These are phyloP conservation scores for Pelomyxa schiedti DNA, from an alignment of 78 protist species.

Conservation along the genomic window DNA sequence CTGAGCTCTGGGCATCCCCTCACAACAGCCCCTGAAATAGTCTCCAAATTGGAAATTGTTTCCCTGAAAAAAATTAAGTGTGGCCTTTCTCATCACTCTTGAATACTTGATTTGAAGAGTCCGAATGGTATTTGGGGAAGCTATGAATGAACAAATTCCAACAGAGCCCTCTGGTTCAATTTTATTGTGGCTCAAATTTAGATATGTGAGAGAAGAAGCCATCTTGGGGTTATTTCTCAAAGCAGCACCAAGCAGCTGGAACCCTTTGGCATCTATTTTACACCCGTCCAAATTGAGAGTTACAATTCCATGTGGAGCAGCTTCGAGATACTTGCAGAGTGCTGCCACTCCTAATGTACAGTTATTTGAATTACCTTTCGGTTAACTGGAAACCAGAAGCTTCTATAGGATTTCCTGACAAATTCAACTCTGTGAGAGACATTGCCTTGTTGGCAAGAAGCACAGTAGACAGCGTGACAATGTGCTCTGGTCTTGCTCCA, in stretches of 20 bases:
- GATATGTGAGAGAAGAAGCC: slow-evolving; percentile 26
- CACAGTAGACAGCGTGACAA: slow-evolving; percentile 23
- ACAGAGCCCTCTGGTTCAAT: slow-evolving; percentile 56
- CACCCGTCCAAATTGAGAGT: slow-evolving; percentile 14
- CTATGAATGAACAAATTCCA: slow-evolving; percentile 23
- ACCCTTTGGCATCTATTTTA: slow-evolving; percentile 7
- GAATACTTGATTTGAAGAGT: slow-evolving; percentile 15
- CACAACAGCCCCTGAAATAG: slow-evolving; percentile 37
- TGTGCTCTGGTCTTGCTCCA: slow-evolving; percentile 20
- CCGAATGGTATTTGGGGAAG: slow-evolving; percentile 32
- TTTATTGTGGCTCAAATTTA: slow-evolving; percentile 38
- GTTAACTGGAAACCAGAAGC: too few species aligned
- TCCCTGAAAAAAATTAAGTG: background rate
- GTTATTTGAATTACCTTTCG: too few species aligned
- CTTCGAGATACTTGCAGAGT: slow-evolving; percentile 27
- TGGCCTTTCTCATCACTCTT: too few species aligned
- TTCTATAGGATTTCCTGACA: slow-evolving; percentile 40
- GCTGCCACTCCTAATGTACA: slow-evolving; percentile 16
- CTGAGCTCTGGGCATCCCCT: slow-evolving; percentile 40
- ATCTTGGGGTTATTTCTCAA: slow-evolving; percentile 47
- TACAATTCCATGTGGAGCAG: background rate
- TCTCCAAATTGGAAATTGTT: background rate
- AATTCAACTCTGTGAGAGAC: slow-evolving; percentile 18
- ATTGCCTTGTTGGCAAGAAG: slow-evolving; percentile 29
- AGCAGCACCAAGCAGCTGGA: slow-evolving; percentile 12